These are phyloP conservation scores for Parietaria judaica DNA, from an alignment of 306 rosid genomes.

Conservation along the genomic window DNA sequence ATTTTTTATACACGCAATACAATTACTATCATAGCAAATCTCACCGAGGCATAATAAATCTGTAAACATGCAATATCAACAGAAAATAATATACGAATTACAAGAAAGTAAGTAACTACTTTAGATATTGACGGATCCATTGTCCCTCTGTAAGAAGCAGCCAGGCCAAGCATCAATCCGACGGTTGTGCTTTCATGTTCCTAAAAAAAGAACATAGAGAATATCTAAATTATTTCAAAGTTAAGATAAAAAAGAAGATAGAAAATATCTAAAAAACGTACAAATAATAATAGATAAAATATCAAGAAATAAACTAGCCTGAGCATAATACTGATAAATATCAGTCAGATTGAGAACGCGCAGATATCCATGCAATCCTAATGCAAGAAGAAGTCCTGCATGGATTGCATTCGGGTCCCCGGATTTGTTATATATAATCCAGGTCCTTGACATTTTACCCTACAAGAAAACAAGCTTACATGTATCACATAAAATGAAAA, in stretches of 20 bases:
- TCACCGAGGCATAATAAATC: not conserved
- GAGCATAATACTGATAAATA: slow-evolving; percentile 75
- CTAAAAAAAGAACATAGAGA: slow-evolving; percentile 24
- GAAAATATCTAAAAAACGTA: not conserved
- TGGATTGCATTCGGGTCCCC: slow-evolving; percentile 85
- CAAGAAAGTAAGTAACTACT: slow-evolving; percentile 31
- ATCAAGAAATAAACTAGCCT: slow-evolving; percentile 37
- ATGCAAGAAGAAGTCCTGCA: slow-evolving; percentile 90
- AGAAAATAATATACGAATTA: not conserved
- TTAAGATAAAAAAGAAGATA: slow-evolving; percentile 17
- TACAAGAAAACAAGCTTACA: slow-evolving; percentile 33
- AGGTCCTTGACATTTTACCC: slow-evolving; percentile 97
- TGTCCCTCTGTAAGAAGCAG: slow-evolving; percentile 90
- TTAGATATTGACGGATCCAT: slow-evolving; percentile 92
- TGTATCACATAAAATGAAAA: slow-evolving; percentile 19
- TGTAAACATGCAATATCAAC: not conserved
- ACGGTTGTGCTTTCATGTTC: slow-evolving; percentile 94
- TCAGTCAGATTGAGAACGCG: slow-evolving; percentile 64
- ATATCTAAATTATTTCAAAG: not conserved
- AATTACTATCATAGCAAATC: no score
- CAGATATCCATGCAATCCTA: slow-evolving; percentile 88
- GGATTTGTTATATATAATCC: slow-evolving; percentile 82
- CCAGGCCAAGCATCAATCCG: slow-evolving; percentile 91
- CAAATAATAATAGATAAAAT: slow-evolving; percentile 14
- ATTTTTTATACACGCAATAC: no score